Base-by-base conservation (phyloP, 1,284 basidiomycete genomes). In the Takashimella tepidaria region DNA sequence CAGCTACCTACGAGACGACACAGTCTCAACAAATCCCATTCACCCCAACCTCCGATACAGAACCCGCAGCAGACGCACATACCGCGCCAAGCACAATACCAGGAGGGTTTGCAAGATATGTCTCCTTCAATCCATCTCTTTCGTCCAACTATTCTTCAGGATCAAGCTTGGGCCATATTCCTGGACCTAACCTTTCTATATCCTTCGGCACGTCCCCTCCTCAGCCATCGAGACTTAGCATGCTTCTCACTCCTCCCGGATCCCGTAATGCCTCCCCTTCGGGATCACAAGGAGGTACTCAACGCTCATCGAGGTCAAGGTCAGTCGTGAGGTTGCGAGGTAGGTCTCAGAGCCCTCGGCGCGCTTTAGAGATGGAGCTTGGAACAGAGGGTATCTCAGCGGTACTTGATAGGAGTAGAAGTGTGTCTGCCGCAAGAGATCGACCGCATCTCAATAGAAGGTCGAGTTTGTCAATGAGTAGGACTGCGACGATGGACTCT, bases 181-280 rank as follows among this genome's bases (percentile, higher is more conserved):
- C 31, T 8, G 16, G 31, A 8, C 10, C 8, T 37, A 37, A 37
- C 31, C 31, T 16, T 16, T 37, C 31, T 8, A 37, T 37, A 8
- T 8, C 31, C 8, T 37, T 37, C 16, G 31, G 31, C 31, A 37
- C 31, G 16, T 66, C 63, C 4, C 61, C 68, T 10, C 68, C 69
- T 4, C 69, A 69, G 47, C 64, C 65, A 19, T 58, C 63, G 1
- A 54, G 59, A 13, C 54, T 69, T 5, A 49, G 58, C 31, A 48
- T 63, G 43, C 61, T 73, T 12, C 63, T 71, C 44, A 73, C 70
- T 20, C 70, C 70, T 2, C 70, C 69, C 0, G 62, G 61, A 11
- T 70, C 69, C 16, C 57, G 70, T 13, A 59, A 51, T 22, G 44
- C 58, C 0, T 71, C 69, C 1, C 70, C 68, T 23, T 24, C 13